Conservation (phyloP, 1,284 basidiomycete genomes). For the Athelia sp. region DNA sequence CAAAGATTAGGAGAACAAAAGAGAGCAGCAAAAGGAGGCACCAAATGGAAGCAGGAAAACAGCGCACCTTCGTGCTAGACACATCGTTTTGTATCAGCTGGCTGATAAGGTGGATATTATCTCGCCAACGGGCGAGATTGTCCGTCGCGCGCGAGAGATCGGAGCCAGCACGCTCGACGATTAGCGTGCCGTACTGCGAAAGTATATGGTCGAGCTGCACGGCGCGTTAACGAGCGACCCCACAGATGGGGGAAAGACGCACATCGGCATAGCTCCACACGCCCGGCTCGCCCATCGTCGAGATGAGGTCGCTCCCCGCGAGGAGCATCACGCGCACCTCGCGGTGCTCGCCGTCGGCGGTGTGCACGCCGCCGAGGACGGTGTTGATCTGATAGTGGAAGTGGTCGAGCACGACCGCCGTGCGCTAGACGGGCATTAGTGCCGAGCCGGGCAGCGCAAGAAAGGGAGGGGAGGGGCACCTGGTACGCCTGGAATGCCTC, state of each 20-base stretch:
- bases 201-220: conserved; percentile 89
- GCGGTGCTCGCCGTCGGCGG: conserved; percentile 59
- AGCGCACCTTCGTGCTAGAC: conserved; percentile 92
- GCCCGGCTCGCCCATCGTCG: conserved; percentile 98
- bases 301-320: conserved; percentile 95
- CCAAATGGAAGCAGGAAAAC: conserved; percentile 7
- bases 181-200: conserved; percentile 90
- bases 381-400: conserved; percentile 93
- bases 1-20: no score
- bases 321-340: conserved; percentile 85
- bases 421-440: no score
- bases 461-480: no score
- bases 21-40: conserved; percentile 10
- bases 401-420: conserved; percentile 93
- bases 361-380: conserved; percentile 65
- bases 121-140: conserved; percentile 70
- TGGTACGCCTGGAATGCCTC: conserved; percentile 94
- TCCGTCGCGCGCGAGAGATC: conserved; percentile 85
- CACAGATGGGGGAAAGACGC: conserved; percentile 13
- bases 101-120: conserved; percentile 91
- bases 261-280: conserved; percentile 96
- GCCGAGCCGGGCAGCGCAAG: no score
- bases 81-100: conserved; percentile 99
- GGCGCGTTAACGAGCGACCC: neutral
- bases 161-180: conserved; percentile 92